Evolutionary conservation across 768 basidiomycete genomes (phyloP).

Genomic region (Leccinum truebloodii): DNA sequence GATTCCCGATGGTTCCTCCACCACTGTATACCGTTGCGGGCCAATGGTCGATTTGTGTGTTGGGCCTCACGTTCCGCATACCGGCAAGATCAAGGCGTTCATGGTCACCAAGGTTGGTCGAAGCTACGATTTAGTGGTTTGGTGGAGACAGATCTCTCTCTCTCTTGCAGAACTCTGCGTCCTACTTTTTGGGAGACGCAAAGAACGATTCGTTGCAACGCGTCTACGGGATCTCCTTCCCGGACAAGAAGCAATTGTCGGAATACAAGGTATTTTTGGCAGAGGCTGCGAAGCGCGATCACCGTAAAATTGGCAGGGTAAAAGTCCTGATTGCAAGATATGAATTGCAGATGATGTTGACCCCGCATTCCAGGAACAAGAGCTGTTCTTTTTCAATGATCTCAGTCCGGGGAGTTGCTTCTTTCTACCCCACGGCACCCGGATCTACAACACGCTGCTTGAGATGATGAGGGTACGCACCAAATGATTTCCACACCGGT

Average conservation of each 20-base stretch:
- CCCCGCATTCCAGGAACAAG: conserved; percentile 68
- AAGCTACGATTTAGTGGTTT: neutral
- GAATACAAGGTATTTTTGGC: conserved; percentile 96
- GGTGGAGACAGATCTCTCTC: conserved; percentile 2
- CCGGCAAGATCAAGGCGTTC: conserved; percentile 95
- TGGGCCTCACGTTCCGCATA: conserved; percentile 97
- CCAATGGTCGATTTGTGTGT: conserved; percentile 98
- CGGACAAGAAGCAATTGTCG: conserved; percentile 90
- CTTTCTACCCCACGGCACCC: conserved; percentile 95
- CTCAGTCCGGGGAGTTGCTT: conserved; percentile 93
- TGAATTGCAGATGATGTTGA: neutral
- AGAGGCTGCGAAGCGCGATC: conserved; percentile 98
- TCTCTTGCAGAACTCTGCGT: conserved; percentile 79
- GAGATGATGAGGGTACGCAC: conserved; percentile 83
- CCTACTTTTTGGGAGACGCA: conserved; percentile 94
- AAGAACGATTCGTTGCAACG: conserved; percentile 94
- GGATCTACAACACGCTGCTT: conserved; percentile 92
- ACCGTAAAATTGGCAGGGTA: conserved; percentile 91
- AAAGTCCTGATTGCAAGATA: conserved; percentile 11
- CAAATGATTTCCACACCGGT: conserved; percentile 2
- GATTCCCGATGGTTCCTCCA: conserved; percentile 93
- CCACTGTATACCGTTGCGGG: conserved; percentile 98
- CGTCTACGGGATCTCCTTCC: conserved; percentile 98
- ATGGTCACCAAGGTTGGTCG: conserved; percentile 86
- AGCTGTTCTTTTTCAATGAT: conserved; percentile 98